Evolutionary conservation across 2,329 filamentous ascomycete genomes (phyloP).

Genomic region (Reticulascus tulasneorum): DNA sequence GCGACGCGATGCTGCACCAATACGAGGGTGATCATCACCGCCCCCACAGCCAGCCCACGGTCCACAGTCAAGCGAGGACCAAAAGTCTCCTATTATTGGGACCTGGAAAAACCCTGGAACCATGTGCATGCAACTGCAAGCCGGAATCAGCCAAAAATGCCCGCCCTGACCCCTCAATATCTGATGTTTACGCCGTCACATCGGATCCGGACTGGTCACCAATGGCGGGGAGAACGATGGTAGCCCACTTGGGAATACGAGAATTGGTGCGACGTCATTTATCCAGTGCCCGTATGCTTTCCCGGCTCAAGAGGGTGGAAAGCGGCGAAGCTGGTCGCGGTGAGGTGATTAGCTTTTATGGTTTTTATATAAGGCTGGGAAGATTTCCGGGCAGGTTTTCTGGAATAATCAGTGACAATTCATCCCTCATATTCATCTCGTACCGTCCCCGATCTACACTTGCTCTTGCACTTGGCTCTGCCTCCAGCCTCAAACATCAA

Average conservation of each 20-base stretch:
- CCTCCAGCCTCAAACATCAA: not conserved
- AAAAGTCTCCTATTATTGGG: slow-evolving; percentile 9
- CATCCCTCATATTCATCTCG: not conserved
- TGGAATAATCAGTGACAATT: no score
- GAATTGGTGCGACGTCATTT: slow-evolving; percentile 1
- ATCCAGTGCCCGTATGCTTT: no score
- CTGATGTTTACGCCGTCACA: no score
- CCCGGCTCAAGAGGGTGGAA: no score
- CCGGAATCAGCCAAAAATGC: slow-evolving; percentile 7
- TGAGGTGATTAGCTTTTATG: not conserved
- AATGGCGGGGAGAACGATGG: no score
- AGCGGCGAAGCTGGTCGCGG: no score
- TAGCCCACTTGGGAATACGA: no score
- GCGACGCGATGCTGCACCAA: not conserved
- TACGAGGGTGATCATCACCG: not conserved
- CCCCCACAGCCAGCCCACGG: slow-evolving; percentile 3
- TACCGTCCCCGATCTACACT: not conserved
- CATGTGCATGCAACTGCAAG: slow-evolving; percentile 6
- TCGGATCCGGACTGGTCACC: no score
- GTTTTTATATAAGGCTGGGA: no score
- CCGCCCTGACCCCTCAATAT: no score
- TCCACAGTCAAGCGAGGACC: slow-evolving; percentile 2
- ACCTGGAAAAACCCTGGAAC: not conserved
- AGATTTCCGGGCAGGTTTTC: no score
- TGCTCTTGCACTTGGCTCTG: not conserved